Evolutionary conservation across 2,329 filamentous ascomycete genomes (phyloP).

Genomic region (Colletotrichum musae): DNA sequence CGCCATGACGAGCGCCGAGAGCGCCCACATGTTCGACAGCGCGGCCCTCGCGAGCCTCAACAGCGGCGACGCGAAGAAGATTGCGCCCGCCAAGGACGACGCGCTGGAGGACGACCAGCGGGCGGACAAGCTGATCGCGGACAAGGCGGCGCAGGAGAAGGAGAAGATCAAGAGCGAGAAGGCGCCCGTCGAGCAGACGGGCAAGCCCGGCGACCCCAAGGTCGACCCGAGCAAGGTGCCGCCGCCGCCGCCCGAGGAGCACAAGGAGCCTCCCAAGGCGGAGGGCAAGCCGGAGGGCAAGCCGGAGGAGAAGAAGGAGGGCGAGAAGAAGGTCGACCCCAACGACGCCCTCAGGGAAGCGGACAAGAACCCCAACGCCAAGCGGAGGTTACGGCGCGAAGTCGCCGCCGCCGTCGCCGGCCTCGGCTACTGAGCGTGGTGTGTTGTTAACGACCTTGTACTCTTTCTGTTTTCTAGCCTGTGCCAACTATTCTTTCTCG

Average conservation of each 20-base stretch:
- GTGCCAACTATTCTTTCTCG: not conserved
- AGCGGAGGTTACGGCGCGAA: slow-evolving; percentile 37
- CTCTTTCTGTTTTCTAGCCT: slow-evolving; percentile 4
- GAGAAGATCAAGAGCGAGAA: slow-evolving; percentile 33
- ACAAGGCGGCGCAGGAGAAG: slow-evolving; percentile 33
- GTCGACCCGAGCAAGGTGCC: slow-evolving; percentile 28
- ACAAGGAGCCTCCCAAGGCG: slow-evolving; percentile 5
- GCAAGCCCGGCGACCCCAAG: slow-evolving; percentile 34
- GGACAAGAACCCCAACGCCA: slow-evolving; percentile 22
- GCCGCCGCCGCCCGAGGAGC: not conserved
- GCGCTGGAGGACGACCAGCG: slow-evolving; percentile 39
- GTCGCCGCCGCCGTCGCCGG: slow-evolving; percentile 32
- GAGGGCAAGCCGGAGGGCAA: not conserved
- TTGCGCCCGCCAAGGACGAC: slow-evolving; percentile 32
- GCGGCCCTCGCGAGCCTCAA: slow-evolving; percentile 31
- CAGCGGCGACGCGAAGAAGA: slow-evolving; percentile 29
- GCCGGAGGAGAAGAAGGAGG: slow-evolving; percentile 23
- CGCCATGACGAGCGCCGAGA: slow-evolving; percentile 36
- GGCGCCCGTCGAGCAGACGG: slow-evolving; percentile 30
- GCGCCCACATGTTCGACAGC: slow-evolving; percentile 36
- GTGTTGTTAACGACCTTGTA: slow-evolving; percentile 6
- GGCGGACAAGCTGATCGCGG: slow-evolving; percentile 28
- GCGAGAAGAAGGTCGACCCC: slow-evolving; percentile 38
- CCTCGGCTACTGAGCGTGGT: slow-evolving; percentile 33
- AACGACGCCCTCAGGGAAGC: slow-evolving; percentile 38